These are phyloP conservation scores for Mucor sp. DNA, from an alignment of 371 early-diverging fungal species.

Conservation along the genomic window DNA sequence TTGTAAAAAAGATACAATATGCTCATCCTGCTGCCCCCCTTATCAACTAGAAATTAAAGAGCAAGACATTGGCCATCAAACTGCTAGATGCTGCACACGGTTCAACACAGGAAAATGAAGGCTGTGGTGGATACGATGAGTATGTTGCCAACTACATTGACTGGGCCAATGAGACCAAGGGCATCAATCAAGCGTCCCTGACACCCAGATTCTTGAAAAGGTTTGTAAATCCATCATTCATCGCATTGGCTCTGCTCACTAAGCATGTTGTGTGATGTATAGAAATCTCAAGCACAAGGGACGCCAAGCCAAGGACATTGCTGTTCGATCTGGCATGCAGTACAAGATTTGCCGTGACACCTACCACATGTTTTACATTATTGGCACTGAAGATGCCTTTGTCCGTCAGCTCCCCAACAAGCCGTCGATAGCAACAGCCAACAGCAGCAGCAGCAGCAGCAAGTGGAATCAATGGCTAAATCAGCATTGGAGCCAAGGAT, in stretches of 20 bases:
- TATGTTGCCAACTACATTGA: constrained; percentile 87
- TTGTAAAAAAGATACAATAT: too few relatives aligned
- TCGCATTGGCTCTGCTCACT: too few relatives aligned
- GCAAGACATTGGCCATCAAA: constrained; percentile 68
- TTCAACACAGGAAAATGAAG: constrained; percentile 59
- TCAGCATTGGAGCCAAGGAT: constrained; percentile 8
- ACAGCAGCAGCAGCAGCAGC: neutral
- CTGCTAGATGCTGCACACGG: constrained; percentile 67
- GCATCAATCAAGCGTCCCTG: constrained; percentile 47
- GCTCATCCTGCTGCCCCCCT: neutral
- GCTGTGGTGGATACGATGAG: constrained; percentile 82
- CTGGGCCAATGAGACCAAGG: constrained; percentile 68
- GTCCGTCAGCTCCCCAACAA: constrained; percentile 16
- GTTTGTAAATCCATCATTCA: neutral
- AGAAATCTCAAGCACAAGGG: constrained; percentile 22
- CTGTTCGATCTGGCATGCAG: constrained; percentile 41
- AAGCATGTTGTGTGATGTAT: too few relatives aligned
- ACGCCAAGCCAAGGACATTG: constrained; percentile 24
- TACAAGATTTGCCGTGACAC: constrained; percentile 50
- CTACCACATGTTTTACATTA: constrained; percentile 54
- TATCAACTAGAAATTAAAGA: constrained; percentile 7
- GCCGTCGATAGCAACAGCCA: neutral
- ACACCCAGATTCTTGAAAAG: constrained; percentile 54
- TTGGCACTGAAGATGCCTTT: constrained; percentile 48
- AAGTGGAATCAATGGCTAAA: constrained; percentile 18